Base-by-base conservation (phyloP, 2,329 filamentous ascomycete genomes). In the Monosporascus sp. region DNA sequence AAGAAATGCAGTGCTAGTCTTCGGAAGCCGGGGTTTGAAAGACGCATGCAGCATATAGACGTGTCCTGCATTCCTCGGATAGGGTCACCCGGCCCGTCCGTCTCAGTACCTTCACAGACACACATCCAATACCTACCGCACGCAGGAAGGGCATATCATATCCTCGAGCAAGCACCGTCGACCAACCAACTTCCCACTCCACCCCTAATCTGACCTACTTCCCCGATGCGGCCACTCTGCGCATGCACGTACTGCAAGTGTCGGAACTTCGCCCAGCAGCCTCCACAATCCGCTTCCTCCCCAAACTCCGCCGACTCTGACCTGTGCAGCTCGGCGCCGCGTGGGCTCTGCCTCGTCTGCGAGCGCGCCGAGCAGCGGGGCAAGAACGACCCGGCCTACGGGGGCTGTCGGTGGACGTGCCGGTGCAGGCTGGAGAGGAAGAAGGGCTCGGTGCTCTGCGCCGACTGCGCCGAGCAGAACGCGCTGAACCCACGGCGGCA, bases 361-460 rank as follows among this genome's bases (percentile, higher is more conserved):
- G 55, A 54, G 41, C 50, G 40, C 28, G 51, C 48, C n/a, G 49
- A 53, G 7, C 26, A 56, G 5, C 52, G 55, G 49, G 51, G 52
- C 18, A 61, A 59, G 51, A 59, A 54, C 22, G 17, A 40, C 5
- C 50, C 51, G 8, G 26, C 45, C 1, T 60, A 61, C 40, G 9
- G 8, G 17, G 49, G 44, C 3, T 61, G 59, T 49, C 48, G 40
- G 31, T 61, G 58, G 44, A 49, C 51, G 18, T 61, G 58, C 37
- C 49, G 47, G 38, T 61, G 58, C 45, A 51, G 47, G 41, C 48
- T 56, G n/a, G 41, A 57, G 45, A 41, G 35, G 17, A 43, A 45
- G 11, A 37, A 28, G 9, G 51, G 45, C 35, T 45, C 38, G 24
- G 20, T 35, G 38, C 49, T 55, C 8, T 59, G 58, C 37, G 49